Percentiles rank a stretch among this genome's conserved stretches.
Evolutionary conservation across 805 yeast species (phyloP).

Genomic region (Brettanomyces custersianus): DNA sequence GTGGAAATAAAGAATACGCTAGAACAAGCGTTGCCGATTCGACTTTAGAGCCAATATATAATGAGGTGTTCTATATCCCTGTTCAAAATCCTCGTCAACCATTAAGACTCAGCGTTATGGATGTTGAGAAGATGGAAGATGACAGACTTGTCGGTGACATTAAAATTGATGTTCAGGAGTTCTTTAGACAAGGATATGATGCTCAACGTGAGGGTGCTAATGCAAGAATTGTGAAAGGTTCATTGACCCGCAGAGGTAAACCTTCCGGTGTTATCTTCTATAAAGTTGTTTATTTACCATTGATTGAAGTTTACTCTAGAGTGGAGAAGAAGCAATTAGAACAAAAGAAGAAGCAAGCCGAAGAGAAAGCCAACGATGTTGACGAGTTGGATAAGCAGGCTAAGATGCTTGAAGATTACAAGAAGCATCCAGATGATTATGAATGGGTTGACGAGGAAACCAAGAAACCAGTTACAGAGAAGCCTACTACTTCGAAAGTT

Average conservation of each 20-base stretch:
- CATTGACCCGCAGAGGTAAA: conserved; percentile 8
- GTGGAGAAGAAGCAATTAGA: conserved; percentile 43
- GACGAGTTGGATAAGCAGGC: conserved; percentile 38
- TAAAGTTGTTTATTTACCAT: conserved; percentile 57
- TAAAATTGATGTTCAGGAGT: conserved; percentile 24
- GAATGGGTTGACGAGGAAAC: conserved; percentile 52
- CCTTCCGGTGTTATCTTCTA: conserved; percentile 40
- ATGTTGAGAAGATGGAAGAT: conserved; percentile 48
- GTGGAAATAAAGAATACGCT: conserved; percentile 50
- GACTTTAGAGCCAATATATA: conserved; percentile 48
- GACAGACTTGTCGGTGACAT: conserved; percentile 59
- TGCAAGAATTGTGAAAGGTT: conserved; percentile 1
- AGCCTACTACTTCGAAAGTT: conserved; percentile 30
- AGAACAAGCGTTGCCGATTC: conserved; percentile 47
- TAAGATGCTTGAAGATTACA: conserved; percentile 39
- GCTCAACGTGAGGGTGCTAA: conserved; percentile 8
- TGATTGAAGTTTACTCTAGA: conserved; percentile 52
- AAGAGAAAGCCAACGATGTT: conserved; percentile 23
- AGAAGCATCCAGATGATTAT: conserved; percentile 50
- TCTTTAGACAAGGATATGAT: conserved; percentile 6
- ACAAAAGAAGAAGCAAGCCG: conserved; percentile 29
- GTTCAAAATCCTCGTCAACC: conserved; percentile 52
- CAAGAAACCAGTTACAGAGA: conserved; percentile 21
- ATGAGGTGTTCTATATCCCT: conserved; percentile 53
- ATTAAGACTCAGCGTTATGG: conserved; percentile 50